These are phyloP conservation scores for Solanum rostratum DNA, from an alignment of 257 asterid species.

Conservation along the genomic window DNA sequence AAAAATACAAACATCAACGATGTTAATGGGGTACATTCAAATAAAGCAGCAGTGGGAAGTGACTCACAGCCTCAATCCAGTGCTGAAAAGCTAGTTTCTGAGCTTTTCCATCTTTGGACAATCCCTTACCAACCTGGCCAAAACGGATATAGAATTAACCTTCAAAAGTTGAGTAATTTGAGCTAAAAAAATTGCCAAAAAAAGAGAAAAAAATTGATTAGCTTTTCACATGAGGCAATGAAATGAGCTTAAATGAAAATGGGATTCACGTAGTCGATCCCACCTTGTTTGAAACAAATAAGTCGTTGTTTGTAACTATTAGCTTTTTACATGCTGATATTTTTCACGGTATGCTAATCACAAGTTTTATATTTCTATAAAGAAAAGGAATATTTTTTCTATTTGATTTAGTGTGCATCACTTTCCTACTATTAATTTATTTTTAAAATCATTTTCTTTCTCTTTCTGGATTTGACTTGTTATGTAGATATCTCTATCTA, in stretches of 20 bases:
- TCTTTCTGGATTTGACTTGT: not conserved
- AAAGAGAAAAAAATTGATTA: not conserved
- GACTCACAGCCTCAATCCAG: slow-evolving; percentile 96
- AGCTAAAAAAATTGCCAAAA: not conserved
- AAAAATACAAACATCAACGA: not conserved
- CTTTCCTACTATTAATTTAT: not conserved
- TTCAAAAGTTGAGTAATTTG: not conserved
- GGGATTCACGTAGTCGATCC: not conserved
- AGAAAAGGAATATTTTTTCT: not conserved
- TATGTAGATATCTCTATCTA: not conserved
- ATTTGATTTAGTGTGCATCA: not conserved
- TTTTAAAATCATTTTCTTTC: not conserved
- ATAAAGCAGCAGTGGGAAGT: not conserved
- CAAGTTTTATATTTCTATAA: not conserved
- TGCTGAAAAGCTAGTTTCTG: slow-evolving; percentile 88
- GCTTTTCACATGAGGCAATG: not conserved
- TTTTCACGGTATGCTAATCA: not conserved
- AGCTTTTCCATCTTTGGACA: slow-evolving; percentile 68
- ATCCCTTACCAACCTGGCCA: slow-evolving; percentile 88
- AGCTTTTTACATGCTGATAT: not conserved
- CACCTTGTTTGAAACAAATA: not conserved
- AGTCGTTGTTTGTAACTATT: not conserved
- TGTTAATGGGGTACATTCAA: not conserved
- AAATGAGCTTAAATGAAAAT: not conserved
- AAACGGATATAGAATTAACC: not conserved